A percentile compares a stretch with the other conserved stretches of the same genome.
Conservation (phyloP, 305 asterid species). For the Caryopteris hybrid region DNA sequence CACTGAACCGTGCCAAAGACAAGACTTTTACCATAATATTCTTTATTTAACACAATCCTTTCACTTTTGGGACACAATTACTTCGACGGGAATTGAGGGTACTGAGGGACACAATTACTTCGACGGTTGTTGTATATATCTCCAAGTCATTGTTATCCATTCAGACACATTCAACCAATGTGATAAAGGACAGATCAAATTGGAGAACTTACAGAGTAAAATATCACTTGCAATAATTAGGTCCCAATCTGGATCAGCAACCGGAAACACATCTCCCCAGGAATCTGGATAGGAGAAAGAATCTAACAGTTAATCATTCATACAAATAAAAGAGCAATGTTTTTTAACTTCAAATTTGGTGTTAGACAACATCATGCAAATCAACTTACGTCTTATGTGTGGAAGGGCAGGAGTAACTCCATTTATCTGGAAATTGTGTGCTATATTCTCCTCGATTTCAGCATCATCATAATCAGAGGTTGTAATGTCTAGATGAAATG, state of each 20-base stretch:
- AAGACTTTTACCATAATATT: not conserved
- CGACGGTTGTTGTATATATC: not conserved
- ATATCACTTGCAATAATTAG: conserved; percentile 92
- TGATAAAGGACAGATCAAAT: not conserved
- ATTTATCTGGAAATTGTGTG: conserved; percentile 66
- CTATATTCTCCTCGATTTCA: conserved; percentile 80
- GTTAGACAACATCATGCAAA: conserved; percentile 1
- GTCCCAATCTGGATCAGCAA: conserved; percentile 67
- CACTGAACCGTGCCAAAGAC: not conserved
- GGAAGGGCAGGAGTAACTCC: conserved; percentile 72
- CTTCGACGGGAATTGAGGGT: no score
- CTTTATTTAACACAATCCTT: not conserved
- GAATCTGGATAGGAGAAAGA: conserved; percentile 50
- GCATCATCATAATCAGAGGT: conserved; percentile 92
- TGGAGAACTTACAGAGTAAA: conserved; percentile 59
- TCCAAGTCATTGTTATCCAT: not conserved
- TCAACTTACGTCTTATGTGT: conserved; percentile 67
- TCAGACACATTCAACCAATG: not conserved
- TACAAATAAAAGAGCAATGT: not conserved
- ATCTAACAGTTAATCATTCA: not conserved
- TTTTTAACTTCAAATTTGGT: no score
- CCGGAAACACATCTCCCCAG: conserved; percentile 87
- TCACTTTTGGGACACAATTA: not conserved
- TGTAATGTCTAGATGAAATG: conserved; percentile 64
- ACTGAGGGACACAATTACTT: no score